phyloP scores from a whole-genome alignment of 2,329 filamentous ascomycete species.

The Penicillium aurantiogriseum region DNA sequence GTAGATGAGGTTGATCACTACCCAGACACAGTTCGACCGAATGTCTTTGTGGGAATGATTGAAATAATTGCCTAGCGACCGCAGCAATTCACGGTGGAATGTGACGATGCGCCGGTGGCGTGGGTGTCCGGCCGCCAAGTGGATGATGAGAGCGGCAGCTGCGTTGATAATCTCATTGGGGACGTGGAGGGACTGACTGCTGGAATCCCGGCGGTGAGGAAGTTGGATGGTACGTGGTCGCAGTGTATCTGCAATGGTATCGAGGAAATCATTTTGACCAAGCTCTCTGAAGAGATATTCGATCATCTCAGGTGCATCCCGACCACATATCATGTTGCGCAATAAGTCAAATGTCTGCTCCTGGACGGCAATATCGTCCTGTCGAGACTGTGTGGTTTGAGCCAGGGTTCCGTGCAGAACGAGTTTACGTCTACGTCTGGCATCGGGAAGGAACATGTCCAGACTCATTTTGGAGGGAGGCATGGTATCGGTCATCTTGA shows the following conservation, averaged over 20 bases:
- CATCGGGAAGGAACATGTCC: slow-evolving; percentile 39
- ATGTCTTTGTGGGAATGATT: slow-evolving; percentile 70
- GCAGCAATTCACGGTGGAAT: slow-evolving; percentile 72
- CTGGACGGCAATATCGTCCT: slow-evolving; percentile 80
- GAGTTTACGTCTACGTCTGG: slow-evolving; percentile 41
- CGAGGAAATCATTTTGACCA: slow-evolving; percentile 74
- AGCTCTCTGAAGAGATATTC: slow-evolving; percentile 76
- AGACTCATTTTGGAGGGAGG: slow-evolving; percentile 42
- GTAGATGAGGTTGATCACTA: slow-evolving; percentile 82
- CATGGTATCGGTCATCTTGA: slow-evolving; percentile 38
- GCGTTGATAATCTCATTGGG: slow-evolving; percentile 68
- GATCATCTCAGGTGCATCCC: slow-evolving; percentile 67
- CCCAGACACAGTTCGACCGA: slow-evolving; percentile 74
- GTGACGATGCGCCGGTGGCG: slow-evolving; percentile 76
- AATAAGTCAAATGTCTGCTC: slow-evolving; percentile 89
- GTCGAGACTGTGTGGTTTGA: slow-evolving; percentile 64
- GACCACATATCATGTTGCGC: slow-evolving; percentile 78
- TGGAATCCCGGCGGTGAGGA: slow-evolving; percentile 32
- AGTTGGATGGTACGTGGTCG: slow-evolving; percentile 48
- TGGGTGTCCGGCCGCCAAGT: slow-evolving; percentile 79
- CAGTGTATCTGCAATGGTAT: slow-evolving; percentile 76
- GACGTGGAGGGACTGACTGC: slow-evolving; percentile 31
- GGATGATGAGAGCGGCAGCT: slow-evolving; percentile 78
- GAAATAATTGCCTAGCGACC: slow-evolving; percentile 70
- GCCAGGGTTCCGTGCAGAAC: slow-evolving; percentile 66